Percentiles rank a stretch among this genome's conserved stretches.
Conservation (phyloP, 179 eudicot species). For the Patellifolia procumbens region DNA sequence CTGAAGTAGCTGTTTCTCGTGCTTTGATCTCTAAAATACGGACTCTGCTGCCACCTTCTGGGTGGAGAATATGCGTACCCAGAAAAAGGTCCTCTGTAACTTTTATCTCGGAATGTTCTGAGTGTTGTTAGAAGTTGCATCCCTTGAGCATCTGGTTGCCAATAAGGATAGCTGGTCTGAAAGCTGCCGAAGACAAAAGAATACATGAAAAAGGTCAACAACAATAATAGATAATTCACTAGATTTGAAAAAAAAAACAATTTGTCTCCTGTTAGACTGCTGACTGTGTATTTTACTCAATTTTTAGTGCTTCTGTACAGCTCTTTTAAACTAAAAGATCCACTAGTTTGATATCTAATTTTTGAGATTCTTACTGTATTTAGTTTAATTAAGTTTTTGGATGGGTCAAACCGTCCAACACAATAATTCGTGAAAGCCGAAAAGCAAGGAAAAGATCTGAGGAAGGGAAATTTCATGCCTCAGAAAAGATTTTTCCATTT, state of each 20-base stretch:
- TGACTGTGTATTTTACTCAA: not conserved
- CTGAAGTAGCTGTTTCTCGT: conserved; percentile 44
- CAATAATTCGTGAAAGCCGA: not conserved
- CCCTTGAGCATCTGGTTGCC: conserved; percentile 80
- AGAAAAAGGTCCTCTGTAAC: conserved; percentile 38
- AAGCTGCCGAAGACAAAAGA: conserved; percentile 53
- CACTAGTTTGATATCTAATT: too few relatives aligned
- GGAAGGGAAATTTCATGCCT: conserved; percentile 45
- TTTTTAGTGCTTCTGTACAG: too few relatives aligned
- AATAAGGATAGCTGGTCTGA: conserved; percentile 74
- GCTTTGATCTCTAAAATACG: conserved; percentile 37
- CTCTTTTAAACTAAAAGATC: too few relatives aligned
- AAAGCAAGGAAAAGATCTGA: not conserved
- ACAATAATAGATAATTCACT: too few relatives aligned
- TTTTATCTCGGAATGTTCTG: conserved; percentile 60
- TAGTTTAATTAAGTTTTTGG: too few relatives aligned
- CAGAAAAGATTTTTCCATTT: conserved; percentile 97
- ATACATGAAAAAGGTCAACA: too few relatives aligned
- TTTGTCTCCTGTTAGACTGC: too few relatives aligned
- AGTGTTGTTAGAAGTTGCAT: conserved; percentile 62
- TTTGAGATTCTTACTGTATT: too few relatives aligned
- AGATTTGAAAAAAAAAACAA: too few relatives aligned
- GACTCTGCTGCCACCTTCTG: conserved; percentile 40
- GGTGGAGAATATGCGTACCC: conserved; percentile 39
- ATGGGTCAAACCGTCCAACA: not conserved